Evolutionary conservation across 768 basidiomycete species (phyloP).

Genomic region (Suillus alpinus): DNA sequence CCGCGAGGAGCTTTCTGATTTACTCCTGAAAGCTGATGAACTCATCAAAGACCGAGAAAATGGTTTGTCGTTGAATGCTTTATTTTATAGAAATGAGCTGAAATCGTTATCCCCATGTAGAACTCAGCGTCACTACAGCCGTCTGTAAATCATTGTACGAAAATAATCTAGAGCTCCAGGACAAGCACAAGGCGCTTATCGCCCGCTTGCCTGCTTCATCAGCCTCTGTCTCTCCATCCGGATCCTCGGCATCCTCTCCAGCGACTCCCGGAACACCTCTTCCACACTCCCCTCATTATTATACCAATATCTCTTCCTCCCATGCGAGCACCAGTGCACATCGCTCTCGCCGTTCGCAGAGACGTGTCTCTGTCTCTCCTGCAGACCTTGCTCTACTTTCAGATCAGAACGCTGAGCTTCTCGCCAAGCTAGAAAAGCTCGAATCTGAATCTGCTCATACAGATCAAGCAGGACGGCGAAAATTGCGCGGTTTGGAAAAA

Average conservation of each 20-base stretch:
- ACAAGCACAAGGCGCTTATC: slow-evolving; percentile 69
- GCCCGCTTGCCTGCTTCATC: slow-evolving; percentile 56
- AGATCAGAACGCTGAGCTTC: slow-evolving; percentile 81
- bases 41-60: slow-evolving; percentile 76
- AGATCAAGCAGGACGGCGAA: slow-evolving; percentile 66
- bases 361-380: slow-evolving; percentile 61
- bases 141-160: slow-evolving; percentile 70
- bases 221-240: slow-evolving; percentile 29
- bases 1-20: slow-evolving; percentile 67
- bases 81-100: not conserved
- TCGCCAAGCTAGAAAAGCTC: slow-evolving; percentile 70
- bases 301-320: slow-evolving; percentile 26
- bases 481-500: slow-evolving; percentile 70
- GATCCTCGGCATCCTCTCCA: slow-evolving; percentile 21
- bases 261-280: slow-evolving; percentile 24
- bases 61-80: slow-evolving; percentile 45
- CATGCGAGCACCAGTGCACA: slow-evolving; percentile 17
- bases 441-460: slow-evolving; percentile 66
- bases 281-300: slow-evolving; percentile 33
- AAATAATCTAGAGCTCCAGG: slow-evolving; percentile 64
- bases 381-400: slow-evolving; percentile 68
- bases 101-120: slow-evolving; percentile 33
- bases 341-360: slow-evolving; percentile 24
- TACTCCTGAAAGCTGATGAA: slow-evolving; percentile 70
- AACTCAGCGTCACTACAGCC: slow-evolving; percentile 65